Evolutionary conservation across 441 rosid genomes (phyloP).

Genomic region (Breynia disticha): DNA sequence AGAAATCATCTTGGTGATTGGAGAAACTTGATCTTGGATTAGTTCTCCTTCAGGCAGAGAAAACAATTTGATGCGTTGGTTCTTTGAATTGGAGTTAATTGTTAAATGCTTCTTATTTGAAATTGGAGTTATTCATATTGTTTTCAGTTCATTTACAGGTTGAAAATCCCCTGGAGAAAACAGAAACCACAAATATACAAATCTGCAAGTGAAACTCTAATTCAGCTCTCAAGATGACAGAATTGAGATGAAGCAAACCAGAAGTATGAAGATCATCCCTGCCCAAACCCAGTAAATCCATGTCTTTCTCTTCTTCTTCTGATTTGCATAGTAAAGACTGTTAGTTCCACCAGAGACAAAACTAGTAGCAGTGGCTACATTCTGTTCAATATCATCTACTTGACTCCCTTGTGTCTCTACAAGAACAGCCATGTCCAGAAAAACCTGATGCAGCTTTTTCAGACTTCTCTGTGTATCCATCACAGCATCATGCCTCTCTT

Average conservation of each 20-base stretch:
- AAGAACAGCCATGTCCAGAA: conserved; percentile 66
- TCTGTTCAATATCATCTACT: conserved; percentile 56
- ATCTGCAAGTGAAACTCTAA: too few species aligned
- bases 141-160: too few species aligned
- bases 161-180: too few species aligned
- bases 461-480: conserved; percentile 71
- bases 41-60: neutral
- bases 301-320: conserved; percentile 35
- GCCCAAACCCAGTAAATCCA: too few species aligned
- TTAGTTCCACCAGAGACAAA: conserved; percentile 59
- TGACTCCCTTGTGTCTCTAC: conserved; percentile 73
- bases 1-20: conserved; percentile 35
- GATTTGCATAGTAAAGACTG: conserved; percentile 47
- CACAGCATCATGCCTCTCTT: conserved; percentile 63
- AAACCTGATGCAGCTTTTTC: conserved; percentile 54
- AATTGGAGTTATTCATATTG: too few species aligned
- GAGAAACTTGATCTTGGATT: neutral
- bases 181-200: too few species aligned
- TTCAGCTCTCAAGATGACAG: too few species aligned
- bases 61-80: too few species aligned
- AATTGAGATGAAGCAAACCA: too few species aligned
- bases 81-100: too few species aligned
- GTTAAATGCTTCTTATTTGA: too few species aligned
- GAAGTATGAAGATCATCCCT: too few species aligned
- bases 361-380: conserved; percentile 60